A percentile compares a stretch with the other conserved stretches of the same genome.
Conservation (phyloP, 768 basidiomycete species). For the Cystobasidium onofrii region DNA sequence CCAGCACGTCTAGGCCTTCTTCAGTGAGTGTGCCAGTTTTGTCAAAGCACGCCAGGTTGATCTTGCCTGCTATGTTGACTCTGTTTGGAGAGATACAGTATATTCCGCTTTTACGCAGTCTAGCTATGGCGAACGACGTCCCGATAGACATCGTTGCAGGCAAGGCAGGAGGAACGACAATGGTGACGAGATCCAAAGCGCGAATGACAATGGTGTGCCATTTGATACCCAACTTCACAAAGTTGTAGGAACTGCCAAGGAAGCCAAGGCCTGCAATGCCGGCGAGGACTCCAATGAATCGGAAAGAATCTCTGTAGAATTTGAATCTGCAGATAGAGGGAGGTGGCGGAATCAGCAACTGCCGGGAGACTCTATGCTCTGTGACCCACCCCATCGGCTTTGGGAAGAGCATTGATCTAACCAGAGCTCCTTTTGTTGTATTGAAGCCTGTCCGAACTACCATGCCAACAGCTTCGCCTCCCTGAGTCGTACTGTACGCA, state of each 20-base stretch:
- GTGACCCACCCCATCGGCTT: constrained; percentile 70
- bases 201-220: constrained; percentile 87
- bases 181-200: constrained; percentile 87
- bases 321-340: constrained; percentile 56
- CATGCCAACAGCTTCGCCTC: constrained; percentile 39
- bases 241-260: constrained; percentile 81
- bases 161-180: constrained; percentile 93
- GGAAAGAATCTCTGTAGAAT: constrained; percentile 69
- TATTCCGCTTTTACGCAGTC: constrained; percentile 76
- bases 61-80: constrained; percentile 88
- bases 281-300: constrained; percentile 80
- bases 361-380: too few species aligned
- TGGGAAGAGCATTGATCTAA: constrained; percentile 96
- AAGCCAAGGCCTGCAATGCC: constrained; percentile 88
- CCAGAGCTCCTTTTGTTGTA: constrained; percentile 91
- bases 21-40: constrained; percentile 98
- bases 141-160: constrained; percentile 96
- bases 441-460: constrained; percentile 89
- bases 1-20: constrained; percentile 93
- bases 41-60: constrained; percentile 97
- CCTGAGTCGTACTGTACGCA: constrained; percentile 8
- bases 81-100: constrained; percentile 95
- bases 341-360: not conserved
- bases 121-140: constrained; percentile 83
- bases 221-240: constrained; percentile 73